Base-by-base conservation (phyloP, 495 filamentous ascomycete species). In the Podospora didyma region DNA sequence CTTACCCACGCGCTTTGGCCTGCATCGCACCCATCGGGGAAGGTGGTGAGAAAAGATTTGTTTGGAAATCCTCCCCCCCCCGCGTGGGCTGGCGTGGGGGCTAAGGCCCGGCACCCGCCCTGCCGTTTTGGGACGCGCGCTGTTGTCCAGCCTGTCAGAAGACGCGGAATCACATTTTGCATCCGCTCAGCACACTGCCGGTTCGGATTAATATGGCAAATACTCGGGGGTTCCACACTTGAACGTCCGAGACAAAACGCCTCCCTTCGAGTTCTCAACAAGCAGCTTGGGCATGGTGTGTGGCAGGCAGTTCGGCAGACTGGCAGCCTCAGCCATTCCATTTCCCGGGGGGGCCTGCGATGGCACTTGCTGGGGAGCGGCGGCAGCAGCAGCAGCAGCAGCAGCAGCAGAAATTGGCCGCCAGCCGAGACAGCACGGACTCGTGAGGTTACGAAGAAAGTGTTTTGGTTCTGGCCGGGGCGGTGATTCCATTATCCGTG, bases 131-230 rank as follows among this genome's bases (percentile, higher is more conserved):
- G n/a, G 37, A 7, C 5, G 39, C 34, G n/a, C 14, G 14, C 39
- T 17, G 14, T 12, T 12, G 14, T 37, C 39, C 1, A 42, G n/a
- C n/a, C 39, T 42, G 39, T 42, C 3, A 42, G 39, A 17, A 16
- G n/a, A 17, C 14, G 39, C 39, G 39, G 39, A 42, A 17, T 2
- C 39, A 42, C 39, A 42, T 42, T 42, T 42, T 42, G 39, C 39
- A 42, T 42, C 39, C 39, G 39, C 39, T 12, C 9, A 17, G 28
- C 34, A 21, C 20, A 23, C n/a, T 53, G 12, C 34, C 19, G 35
- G 11, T 44, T 28, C 21, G 17, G 17, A 23, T 41, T 56, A 56
- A 56, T 56, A 48, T 56, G 53, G 53, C 45, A 24, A 17, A 49
- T 48, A 45, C 49, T 56, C 53, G 53, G 53, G 14, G 39, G 39